Evolutionary conservation across 768 basidiomycete species (phyloP).

Genomic region (Trametes sanguinea): DNA sequence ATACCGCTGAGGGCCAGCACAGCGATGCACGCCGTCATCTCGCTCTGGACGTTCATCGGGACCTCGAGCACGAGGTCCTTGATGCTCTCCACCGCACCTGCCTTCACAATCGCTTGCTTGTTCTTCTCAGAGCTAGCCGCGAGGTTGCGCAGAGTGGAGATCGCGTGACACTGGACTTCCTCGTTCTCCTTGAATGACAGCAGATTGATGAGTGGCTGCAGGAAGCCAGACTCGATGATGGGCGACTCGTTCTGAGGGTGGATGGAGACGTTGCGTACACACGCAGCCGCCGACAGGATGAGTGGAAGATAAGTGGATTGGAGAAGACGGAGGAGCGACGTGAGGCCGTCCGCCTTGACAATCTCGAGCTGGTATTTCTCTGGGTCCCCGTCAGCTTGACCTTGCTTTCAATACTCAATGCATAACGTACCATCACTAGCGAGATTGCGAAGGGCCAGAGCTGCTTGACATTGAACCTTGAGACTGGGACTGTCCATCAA

Average conservation of each 20-base stretch:
- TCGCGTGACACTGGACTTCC: constrained; percentile 99
- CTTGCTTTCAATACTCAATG: background rate
- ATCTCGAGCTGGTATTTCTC: constrained; percentile 99
- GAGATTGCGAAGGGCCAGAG: constrained; percentile 91
- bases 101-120: constrained; percentile 96
- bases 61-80: constrained; percentile 95
- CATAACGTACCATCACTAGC: constrained; percentile 84
- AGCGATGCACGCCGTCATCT: constrained; percentile 99
- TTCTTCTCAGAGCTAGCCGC: constrained; percentile 98
- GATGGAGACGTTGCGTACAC: constrained; percentile 98
- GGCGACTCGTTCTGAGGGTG: constrained; percentile 98
- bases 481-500: constrained; percentile 97
- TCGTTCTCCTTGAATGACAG: constrained; percentile 99
- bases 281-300: constrained; percentile 96
- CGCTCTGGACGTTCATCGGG: constrained; percentile 95
- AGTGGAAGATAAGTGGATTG: constrained; percentile 97
- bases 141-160: constrained; percentile 93
- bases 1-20: constrained; percentile 92
- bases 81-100: constrained; percentile 95
- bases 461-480: constrained; percentile 99
- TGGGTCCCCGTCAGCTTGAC: constrained; percentile 34
- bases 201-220: constrained; percentile 93
- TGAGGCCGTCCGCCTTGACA: constrained; percentile 91
- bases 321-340: constrained; percentile 88
- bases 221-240: constrained; percentile 97